phyloP scores from a whole-genome alignment of 1,139 yeast genomes.

The Magnusiomyces paraingens region DNA sequence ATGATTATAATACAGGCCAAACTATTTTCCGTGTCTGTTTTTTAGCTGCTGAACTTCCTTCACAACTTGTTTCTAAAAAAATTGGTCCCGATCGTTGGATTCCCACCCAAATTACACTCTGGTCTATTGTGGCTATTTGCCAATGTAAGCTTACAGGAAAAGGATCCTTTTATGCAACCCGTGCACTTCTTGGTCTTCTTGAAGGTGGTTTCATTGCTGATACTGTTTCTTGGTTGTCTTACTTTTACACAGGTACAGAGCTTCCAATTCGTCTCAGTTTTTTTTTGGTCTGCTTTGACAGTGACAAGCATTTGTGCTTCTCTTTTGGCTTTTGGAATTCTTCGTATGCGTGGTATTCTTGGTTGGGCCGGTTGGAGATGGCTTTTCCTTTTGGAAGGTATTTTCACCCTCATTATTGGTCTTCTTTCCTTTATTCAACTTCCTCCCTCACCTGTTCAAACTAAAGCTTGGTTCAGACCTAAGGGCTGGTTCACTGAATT shows the following conservation, averaged over 20 bases:
- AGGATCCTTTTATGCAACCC: slow-evolving; percentile 36
- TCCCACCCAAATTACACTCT: slow-evolving; percentile 43
- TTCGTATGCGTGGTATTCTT: slow-evolving; percentile 40
- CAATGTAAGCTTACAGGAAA: slow-evolving; percentile 38
- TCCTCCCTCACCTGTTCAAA: slow-evolving; percentile 52
- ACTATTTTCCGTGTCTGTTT: slow-evolving; percentile 42
- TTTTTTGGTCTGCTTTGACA: slow-evolving; percentile 34
- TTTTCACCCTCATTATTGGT: slow-evolving; percentile 46
- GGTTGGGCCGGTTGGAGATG: slow-evolving; percentile 50
- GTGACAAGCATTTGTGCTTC: slow-evolving; percentile 30
- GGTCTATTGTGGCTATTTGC: slow-evolving; percentile 44
- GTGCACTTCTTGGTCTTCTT: slow-evolving; percentile 42
- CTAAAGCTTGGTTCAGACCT: slow-evolving; percentile 45
- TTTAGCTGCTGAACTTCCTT: slow-evolving; percentile 45
- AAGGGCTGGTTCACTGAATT: slow-evolving; percentile 57
- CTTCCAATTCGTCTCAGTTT: slow-evolving; percentile 43
- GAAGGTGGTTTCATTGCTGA: slow-evolving; percentile 54
- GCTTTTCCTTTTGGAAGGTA: slow-evolving; percentile 54
- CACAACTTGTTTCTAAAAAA: slow-evolving; percentile 45
- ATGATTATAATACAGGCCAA: slow-evolving; percentile 44
- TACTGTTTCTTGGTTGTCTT: slow-evolving; percentile 44
- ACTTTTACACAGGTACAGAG: slow-evolving; percentile 45
- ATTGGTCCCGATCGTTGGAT: slow-evolving; percentile 50
- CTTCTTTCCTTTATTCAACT: slow-evolving; percentile 43
- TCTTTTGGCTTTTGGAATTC: slow-evolving; percentile 39